Evolutionary conservation across 2,329 filamentous ascomycete species (phyloP).

Genomic region (Fusarium torulosum): DNA sequence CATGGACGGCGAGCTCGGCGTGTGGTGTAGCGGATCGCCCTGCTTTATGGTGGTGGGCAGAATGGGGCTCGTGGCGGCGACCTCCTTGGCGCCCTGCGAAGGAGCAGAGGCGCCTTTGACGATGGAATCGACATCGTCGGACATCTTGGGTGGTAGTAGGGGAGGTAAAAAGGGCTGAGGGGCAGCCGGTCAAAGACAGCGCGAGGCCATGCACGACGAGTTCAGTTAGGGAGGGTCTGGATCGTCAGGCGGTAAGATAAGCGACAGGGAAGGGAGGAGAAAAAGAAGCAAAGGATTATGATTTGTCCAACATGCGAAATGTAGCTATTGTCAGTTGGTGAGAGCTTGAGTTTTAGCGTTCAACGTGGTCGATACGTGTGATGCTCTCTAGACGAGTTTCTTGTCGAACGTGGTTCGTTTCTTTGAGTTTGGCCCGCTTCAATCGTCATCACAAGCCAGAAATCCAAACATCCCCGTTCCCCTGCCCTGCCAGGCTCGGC

Average conservation of each 20-base stretch:
- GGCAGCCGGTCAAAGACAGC: conserved; percentile 42
- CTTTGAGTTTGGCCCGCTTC: conserved; percentile 30
- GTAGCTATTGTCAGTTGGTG: conserved; percentile 4
- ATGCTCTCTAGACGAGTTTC: conserved; percentile 26
- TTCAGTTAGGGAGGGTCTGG: conserved; percentile 8
- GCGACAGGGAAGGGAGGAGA: conserved; percentile 17
- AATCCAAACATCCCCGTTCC: neutral
- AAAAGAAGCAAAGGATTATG: neutral
- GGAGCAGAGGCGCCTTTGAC: conserved; percentile 88
- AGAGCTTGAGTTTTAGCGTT: conserved; percentile 24
- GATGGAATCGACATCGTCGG: conserved; percentile 82
- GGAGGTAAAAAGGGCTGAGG: conserved; percentile 32
- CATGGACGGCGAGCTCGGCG: conserved; percentile 92
- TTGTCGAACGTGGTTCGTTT: conserved; percentile 16
- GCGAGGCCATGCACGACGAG: conserved; percentile 41
- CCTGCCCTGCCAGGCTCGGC: neutral
- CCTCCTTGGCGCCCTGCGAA: conserved; percentile 62
- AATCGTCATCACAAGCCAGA: conserved; percentile 45
- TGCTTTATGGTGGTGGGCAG: conserved; percentile 59
- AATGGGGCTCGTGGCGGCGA: conserved; percentile 59
- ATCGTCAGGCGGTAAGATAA: conserved; percentile 29
- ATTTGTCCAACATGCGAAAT: conserved; percentile 13
- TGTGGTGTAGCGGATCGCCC: conserved; percentile 79
- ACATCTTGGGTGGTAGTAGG: conserved; percentile 59
- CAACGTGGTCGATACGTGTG: conserved; percentile 33